phyloP scores from a whole-genome alignment of 768 basidiomycete genomes.

The Panellus pusillus region DNA sequence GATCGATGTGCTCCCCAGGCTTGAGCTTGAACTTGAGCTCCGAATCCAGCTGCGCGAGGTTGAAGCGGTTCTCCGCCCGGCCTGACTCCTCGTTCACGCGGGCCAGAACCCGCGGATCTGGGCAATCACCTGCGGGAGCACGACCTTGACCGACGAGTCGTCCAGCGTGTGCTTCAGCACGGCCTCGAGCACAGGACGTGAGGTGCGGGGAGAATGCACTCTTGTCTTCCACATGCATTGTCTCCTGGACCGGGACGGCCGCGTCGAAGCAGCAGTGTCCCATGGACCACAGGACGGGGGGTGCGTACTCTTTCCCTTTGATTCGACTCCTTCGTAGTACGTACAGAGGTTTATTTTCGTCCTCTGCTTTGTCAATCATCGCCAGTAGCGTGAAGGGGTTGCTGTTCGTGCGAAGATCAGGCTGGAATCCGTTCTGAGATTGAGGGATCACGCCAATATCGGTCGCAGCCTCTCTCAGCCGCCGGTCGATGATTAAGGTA shows the following conservation, averaged over 20 bases:
- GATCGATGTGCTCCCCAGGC: conserved; percentile 86
- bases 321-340: no score
- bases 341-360: no score
- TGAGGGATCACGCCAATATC: no score
- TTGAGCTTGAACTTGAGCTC: conserved; percentile 90
- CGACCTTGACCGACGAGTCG: conserved; percentile 81
- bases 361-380: no score
- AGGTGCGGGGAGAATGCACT: conserved; percentile 96
- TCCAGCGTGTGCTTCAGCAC: conserved; percentile 91
- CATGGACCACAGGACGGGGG: conserved; percentile 95
- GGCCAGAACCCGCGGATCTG: conserved; percentile 74
- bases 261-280: conserved; percentile 95
- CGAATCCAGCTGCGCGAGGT: conserved; percentile 88
- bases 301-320: conserved; percentile 62
- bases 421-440: no score
- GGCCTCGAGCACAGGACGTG: conserved; percentile 89
- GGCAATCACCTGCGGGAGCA: conserved; percentile 73
- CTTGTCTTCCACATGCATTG: conserved; percentile 99
- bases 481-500: no score
- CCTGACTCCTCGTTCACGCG: conserved; percentile 94
- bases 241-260: conserved; percentile 86
- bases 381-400: no score
- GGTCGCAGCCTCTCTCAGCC: no score
- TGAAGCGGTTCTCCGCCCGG: conserved; percentile 95
- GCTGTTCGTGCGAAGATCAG: no score